Conservation (phyloP, 2,329 filamentous ascomycete species). For the Calycina marina region DNA sequence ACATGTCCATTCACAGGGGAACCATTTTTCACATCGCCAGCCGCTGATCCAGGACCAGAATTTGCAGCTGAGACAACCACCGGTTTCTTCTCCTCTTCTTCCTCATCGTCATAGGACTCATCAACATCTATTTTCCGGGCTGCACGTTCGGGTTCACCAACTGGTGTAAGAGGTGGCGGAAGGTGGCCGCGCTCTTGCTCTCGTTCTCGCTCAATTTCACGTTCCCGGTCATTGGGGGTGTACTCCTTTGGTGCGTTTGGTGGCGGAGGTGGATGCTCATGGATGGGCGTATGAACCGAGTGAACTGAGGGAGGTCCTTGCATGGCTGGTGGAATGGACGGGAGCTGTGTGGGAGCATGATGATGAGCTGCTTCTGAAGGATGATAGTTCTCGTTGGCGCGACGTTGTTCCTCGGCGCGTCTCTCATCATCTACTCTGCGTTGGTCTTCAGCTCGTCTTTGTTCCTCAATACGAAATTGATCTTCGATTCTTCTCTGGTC, state of each 20-base stretch:
- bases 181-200: constrained; percentile 23
- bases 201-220: constrained; percentile 25
- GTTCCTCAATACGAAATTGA: constrained; percentile 55
- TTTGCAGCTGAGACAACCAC: constrained; percentile 30
- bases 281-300: constrained; percentile 18
- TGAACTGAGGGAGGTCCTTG: constrained; percentile 40
- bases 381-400: constrained; percentile 67
- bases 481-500: constrained; percentile 56
- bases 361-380: constrained; percentile 89
- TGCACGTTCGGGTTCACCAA: constrained; percentile 65
- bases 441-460: constrained; percentile 41
- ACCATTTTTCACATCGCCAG: constrained; percentile 38
- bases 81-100: constrained; percentile 65
- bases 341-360: constrained; percentile 52
- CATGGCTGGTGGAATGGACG: constrained; percentile 45
- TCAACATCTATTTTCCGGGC: constrained; percentile 94
- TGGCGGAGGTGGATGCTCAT: constrained; percentile 32
- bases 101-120: constrained; percentile 93
- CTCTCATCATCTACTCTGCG: constrained; percentile 62
- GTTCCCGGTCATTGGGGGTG: constrained; percentile 37
- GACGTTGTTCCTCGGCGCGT: constrained; percentile 52
- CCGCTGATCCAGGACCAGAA: constrained; percentile 30
- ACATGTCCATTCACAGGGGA: constrained; percentile 23
- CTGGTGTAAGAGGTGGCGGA: constrained; percentile 30
- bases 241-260: constrained; percentile 32